Conservation (phyloP, 2,329 filamentous ascomycete species). For the Penicillium sp. region DNA sequence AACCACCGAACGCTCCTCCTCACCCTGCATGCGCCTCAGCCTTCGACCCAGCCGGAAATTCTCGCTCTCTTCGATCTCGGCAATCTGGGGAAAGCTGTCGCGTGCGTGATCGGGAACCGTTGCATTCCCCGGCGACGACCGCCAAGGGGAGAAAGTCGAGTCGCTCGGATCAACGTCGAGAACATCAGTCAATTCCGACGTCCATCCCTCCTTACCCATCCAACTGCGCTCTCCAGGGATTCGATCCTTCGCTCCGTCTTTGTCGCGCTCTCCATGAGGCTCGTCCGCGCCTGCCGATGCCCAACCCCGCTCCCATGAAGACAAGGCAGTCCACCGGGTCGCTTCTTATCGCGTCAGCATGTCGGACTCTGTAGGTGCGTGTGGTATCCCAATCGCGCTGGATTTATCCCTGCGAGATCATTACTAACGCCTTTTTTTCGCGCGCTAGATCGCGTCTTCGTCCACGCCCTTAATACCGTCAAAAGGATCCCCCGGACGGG, state of each 20-base stretch:
- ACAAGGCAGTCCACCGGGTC: constrained; percentile 25
- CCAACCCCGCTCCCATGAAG: constrained; percentile 36
- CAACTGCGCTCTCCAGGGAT: background rate
- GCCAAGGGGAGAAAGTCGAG: background rate
- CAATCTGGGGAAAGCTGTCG: constrained; percentile 7
- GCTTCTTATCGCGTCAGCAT: constrained; percentile 33
- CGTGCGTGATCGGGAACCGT: constrained; percentile 7
- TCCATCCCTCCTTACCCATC: constrained; percentile 1
- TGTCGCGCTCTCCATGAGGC: constrained; percentile 28
- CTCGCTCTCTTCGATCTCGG: background rate
- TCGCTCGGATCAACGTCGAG: constrained; percentile 1
- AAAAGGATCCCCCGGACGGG: constrained; percentile 96
- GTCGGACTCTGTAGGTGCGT: constrained; percentile 50
- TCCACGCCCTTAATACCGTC: constrained; percentile 97
- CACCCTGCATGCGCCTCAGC: background rate
- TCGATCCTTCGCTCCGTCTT: background rate
- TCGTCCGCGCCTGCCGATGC: constrained; percentile 26
- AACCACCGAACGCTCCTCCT: no score
- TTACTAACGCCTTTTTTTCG: constrained; percentile 7
- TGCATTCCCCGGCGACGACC: constrained; percentile 11
- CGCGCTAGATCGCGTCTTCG: constrained; percentile 87
- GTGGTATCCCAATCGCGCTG: background rate
- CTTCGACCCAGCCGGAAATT: background rate
- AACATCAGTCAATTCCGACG: background rate
- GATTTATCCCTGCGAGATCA: background rate